These are phyloP conservation scores for Nannizziopsis arthrosporioides DNA, from an alignment of 2,329 filamentous ascomycete species.

Conservation along the genomic window DNA sequence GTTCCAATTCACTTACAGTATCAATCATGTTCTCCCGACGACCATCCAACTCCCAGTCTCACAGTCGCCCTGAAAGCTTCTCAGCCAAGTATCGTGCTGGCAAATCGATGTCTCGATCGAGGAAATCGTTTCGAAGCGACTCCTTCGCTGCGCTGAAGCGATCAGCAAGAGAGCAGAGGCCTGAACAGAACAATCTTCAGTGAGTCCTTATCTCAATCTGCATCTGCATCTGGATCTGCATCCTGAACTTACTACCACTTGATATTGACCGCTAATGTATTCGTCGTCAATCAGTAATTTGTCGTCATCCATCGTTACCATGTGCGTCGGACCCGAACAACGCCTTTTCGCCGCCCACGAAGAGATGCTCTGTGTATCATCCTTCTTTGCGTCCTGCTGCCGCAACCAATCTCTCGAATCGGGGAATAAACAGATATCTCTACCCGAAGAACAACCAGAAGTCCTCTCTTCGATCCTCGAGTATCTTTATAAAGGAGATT, in stretches of 20 bases:
- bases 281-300: conserved; percentile 36
- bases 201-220: conserved; percentile 20
- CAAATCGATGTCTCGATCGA: conserved; percentile 20
- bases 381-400: conserved; percentile 61
- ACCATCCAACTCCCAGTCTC: conserved; percentile 16
- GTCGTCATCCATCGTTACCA: conserved; percentile 61
- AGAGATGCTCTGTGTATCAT: conserved; percentile 64
- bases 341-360: conserved; percentile 87
- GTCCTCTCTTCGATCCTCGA: conserved; percentile 84
- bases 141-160: conserved; percentile 19
- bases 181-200: conserved; percentile 26
- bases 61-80: conserved; percentile 21
- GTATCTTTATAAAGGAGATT: conserved; percentile 88
- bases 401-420: conserved; percentile 52
- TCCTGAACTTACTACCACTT: not conserved
- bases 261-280: not conserved
- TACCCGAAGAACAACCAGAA: conserved; percentile 78
- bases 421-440: conserved; percentile 57
- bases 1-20: not conserved
- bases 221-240: too few species aligned
- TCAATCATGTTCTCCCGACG: conserved; percentile 15
- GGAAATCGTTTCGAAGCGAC: conserved; percentile 20
- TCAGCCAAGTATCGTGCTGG: conserved; percentile 21
- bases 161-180: conserved; percentile 20
- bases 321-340: conserved; percentile 68